phyloP scores from a whole-genome alignment of 129 eudicot species.

The Gnaphalium uliginosum region DNA sequence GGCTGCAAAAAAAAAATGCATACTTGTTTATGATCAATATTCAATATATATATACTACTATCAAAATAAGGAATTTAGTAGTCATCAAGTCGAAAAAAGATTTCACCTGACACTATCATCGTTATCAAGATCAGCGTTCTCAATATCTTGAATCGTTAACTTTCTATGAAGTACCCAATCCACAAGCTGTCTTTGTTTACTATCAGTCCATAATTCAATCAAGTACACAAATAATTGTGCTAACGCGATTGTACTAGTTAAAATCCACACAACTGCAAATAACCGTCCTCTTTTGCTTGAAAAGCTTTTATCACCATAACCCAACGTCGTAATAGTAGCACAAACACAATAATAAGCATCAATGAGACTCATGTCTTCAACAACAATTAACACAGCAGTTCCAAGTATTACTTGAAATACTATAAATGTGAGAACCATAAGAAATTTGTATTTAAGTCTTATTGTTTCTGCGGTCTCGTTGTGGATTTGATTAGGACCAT shows the following conservation, averaged over 20 bases:
- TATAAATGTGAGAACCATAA: conserved; percentile 40
- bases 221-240: conserved; percentile 62
- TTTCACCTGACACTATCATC: conserved; percentile 61
- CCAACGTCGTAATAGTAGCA: conserved; percentile 68
- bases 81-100: background rate
- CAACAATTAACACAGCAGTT: conserved; percentile 36
- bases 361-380: conserved; percentile 47
- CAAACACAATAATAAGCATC: conserved; percentile 88
- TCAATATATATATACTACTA: too few relatives aligned
- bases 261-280: conserved; percentile 75
- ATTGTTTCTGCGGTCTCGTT: conserved; percentile 46
- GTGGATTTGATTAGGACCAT: conserved; percentile 42
- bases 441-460: conserved; percentile 52
- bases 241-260: conserved; percentile 63
- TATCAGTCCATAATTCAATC: conserved; percentile 70
- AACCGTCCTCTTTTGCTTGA: conserved; percentile 59
- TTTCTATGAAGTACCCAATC: conserved; percentile 69
- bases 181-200: conserved; percentile 50
- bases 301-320: conserved; percentile 84
- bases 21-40: background rate
- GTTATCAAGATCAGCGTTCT: conserved; percentile 79
- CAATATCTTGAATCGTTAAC: conserved; percentile 58
- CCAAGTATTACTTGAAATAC: conserved; percentile 49
- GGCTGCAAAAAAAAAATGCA: conserved; percentile 37
- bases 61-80: background rate